Evolutionary conservation across 2,329 filamentous ascomycete species (phyloP).

Genomic region (Calonectria pseudoreteaudii): DNA sequence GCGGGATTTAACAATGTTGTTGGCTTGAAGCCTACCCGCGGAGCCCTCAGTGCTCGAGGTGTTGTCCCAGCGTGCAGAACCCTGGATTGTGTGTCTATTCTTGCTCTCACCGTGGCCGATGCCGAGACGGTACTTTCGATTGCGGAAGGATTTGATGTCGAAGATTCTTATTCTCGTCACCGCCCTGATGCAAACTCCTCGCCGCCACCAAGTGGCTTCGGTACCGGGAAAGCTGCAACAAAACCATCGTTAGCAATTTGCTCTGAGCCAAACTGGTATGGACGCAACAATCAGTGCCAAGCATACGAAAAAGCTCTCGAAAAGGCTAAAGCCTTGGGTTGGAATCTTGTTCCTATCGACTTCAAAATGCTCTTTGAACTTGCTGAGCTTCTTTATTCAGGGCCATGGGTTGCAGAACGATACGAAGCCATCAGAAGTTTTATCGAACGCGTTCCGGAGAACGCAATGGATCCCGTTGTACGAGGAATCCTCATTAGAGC

Average conservation of each 20-base stretch:
- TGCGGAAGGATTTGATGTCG: slow-evolving; percentile 59
- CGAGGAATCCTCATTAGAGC: slow-evolving; percentile 52
- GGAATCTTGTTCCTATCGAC: slow-evolving; percentile 56
- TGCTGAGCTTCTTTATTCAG: slow-evolving; percentile 66
- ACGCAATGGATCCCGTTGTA: slow-evolving; percentile 51
- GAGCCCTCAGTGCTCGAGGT: slow-evolving; percentile 61
- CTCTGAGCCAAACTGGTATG: slow-evolving; percentile 52
- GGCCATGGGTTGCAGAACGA: slow-evolving; percentile 68
- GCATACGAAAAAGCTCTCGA: slow-evolving; percentile 56
- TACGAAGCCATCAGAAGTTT: slow-evolving; percentile 63
- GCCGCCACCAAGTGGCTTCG: slow-evolving; percentile 44
- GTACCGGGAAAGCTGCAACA: slow-evolving; percentile 27
- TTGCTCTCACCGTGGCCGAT: slow-evolving; percentile 61
- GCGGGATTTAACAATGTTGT: slow-evolving; percentile 66
- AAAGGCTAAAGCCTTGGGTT: slow-evolving; percentile 53
- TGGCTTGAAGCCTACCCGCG: slow-evolving; percentile 64
- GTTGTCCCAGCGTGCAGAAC: slow-evolving; percentile 67
- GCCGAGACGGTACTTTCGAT: slow-evolving; percentile 62
- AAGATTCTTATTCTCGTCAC: slow-evolving; percentile 64
- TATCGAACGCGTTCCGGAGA: slow-evolving; percentile 48
- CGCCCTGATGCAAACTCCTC: slow-evolving; percentile 29
- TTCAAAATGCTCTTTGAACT: slow-evolving; percentile 64
- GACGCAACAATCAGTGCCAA: slow-evolving; percentile 51
- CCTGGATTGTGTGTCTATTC: slow-evolving; percentile 68
- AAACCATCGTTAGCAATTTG: slow-evolving; percentile 54